Evolutionary conservation across 1,284 basidiomycete species (phyloP).

Genomic region (Ustilago bromivora): DNA sequence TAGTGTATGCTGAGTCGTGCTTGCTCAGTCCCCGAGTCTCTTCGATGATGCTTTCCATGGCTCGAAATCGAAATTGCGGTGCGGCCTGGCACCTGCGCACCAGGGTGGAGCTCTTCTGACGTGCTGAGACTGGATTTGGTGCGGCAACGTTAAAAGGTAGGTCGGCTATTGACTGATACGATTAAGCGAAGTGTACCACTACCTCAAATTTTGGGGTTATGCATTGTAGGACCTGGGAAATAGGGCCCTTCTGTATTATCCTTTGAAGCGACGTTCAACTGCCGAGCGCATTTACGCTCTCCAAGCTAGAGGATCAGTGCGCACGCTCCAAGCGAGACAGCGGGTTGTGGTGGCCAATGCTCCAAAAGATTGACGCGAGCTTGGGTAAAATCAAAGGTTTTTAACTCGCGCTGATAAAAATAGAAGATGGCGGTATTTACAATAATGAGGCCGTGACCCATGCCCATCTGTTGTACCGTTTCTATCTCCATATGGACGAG

Average conservation of each 20-base stretch:
- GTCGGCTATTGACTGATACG: background rate
- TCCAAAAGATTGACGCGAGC: background rate
- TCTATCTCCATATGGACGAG: background rate
- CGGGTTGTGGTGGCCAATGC: slow-evolving; percentile 4
- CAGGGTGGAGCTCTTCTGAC: too few species aligned
- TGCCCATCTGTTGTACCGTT: background rate
- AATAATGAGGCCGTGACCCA: background rate
- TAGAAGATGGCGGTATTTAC: too few species aligned
- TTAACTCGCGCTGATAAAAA: too few species aligned
- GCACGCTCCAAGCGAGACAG: slow-evolving; percentile 7
- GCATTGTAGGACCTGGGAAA: background rate
- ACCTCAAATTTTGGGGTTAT: background rate
- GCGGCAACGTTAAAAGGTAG: background rate
- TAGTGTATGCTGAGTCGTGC: background rate
- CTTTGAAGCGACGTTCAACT: slow-evolving; percentile 1
- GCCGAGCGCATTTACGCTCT: background rate
- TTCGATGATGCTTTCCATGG: background rate
- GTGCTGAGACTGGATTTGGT: too few species aligned
- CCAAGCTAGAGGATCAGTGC: background rate
- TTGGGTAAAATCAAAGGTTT: too few species aligned
- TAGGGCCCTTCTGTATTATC: background rate
- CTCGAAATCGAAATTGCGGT: background rate
- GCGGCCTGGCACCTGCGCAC: background rate
- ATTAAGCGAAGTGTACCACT: background rate
- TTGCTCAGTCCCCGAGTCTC: background rate